Evolutionary conservation across 352 stramenopile species (phyloP), one percentile per base, ranked within the genome.

Genomic region (Globisporangium canariense): DNA sequence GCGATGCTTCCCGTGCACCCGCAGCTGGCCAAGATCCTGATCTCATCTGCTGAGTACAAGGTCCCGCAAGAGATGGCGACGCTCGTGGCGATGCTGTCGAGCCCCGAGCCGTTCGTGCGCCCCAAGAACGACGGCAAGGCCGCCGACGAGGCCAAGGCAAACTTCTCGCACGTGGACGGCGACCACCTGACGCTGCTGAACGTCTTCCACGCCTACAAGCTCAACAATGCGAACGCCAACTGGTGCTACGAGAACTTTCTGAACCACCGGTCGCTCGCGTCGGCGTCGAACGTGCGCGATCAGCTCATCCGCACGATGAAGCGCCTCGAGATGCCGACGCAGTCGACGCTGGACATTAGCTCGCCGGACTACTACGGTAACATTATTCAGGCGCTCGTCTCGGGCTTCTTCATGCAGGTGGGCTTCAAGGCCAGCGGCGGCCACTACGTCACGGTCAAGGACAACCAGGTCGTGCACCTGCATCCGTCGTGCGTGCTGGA

Each of bases 211-310:
- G 93, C 95, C n/a, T 99, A 98, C 77, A 97, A 98, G 71, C 78
- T 98, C 28, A 91, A 96, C 67, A 82, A 85, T 20, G 68, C 79
- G 9, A 80, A 90, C 60, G 92, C 94, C 40, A 88, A 98, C 65
- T 99, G 97, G 97, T 99, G 94, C 74, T 99, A 90, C 73, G 84
- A 99, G 52, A 99, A 99, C 74, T 99, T 98, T 67, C 81, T 99
- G 64, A 99, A 98, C 77, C 88, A 84, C 67, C 87, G 97, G 25
- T 98, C 95, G 41, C 89, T 99, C 68, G 80, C 86, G 45, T 96
- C 88, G 58, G 97, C 96, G 6, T 88, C 92, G 40, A 99, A 98
- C 64, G 97, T 99, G 13, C 83, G 97, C 32, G 89, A 97, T 60
- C 98, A 99, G 80, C 78, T 99, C 43, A 90, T 98, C 58, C 93